These are phyloP conservation scores for Arctium minus DNA, from an alignment of 129 eudicot genomes.

Conservation along the genomic window DNA sequence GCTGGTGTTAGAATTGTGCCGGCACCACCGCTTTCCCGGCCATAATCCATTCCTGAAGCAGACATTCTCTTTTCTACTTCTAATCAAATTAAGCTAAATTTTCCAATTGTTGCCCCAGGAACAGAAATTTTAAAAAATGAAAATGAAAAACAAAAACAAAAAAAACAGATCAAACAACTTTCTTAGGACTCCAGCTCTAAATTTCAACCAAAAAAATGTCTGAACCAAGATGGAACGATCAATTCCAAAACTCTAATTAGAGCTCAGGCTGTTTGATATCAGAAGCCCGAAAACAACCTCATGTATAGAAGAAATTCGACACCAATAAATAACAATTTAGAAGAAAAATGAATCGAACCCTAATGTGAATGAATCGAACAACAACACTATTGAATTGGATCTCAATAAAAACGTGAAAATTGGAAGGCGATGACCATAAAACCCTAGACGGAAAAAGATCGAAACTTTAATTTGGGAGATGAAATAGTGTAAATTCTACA, in stretches of 20 bases:
- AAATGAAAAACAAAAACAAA: background rate
- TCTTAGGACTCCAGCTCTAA: conserved; percentile 1
- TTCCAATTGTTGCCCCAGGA: conserved; percentile 5
- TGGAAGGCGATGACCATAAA: conserved; percentile 13
- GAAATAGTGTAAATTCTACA: conserved; percentile 3
- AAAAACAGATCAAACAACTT: conserved; percentile 16
- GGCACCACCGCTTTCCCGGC: conserved; percentile 44
- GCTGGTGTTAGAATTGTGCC: conserved; percentile 55
- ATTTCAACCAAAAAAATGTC: conserved; percentile 3
- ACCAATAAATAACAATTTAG: background rate
- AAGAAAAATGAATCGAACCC: conserved; percentile 1
- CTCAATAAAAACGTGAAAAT: background rate
- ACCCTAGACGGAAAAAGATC: conserved; percentile 24
- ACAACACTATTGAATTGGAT: conserved; percentile 8
- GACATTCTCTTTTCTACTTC: conserved; percentile 36
- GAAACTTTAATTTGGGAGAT: conserved; percentile 8
- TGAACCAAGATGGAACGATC: conserved; percentile 2
- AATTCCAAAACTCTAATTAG: background rate
- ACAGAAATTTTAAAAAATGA: background rate
- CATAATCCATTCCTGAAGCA: conserved; percentile 58
- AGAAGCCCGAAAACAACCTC: conserved; percentile 1
- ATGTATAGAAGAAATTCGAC: background rate
- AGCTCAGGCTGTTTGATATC: background rate
- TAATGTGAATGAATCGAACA: conserved; percentile 12
- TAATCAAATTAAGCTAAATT: conserved; percentile 13